A percentile compares a stretch with the other conserved stretches of the same genome.
Conservation (phyloP, 1,139 yeast genomes). For the Pichia sp. region DNA sequence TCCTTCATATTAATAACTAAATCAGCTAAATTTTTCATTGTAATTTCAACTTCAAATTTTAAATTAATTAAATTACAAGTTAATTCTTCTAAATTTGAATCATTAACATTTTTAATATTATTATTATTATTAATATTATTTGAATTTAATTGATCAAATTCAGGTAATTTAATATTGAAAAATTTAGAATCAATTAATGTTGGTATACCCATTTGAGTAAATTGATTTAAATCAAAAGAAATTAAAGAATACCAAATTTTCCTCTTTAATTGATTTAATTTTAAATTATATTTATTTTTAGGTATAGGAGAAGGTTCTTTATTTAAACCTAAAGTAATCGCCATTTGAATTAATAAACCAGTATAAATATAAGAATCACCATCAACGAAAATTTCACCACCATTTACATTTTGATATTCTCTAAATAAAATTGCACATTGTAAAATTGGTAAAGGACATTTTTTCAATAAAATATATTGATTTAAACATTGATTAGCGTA, state of each 20-base stretch:
- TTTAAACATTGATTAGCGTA: slow-evolving; percentile 35
- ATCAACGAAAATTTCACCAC: slow-evolving; percentile 37
- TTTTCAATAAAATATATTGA: slow-evolving; percentile 38
- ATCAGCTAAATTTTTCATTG: slow-evolving; percentile 16
- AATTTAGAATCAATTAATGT: slow-evolving; percentile 29
- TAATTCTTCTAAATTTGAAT: slow-evolving; percentile 21
- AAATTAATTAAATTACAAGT: slow-evolving; percentile 17
- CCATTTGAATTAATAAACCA: slow-evolving; percentile 43
- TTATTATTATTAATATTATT: too few species aligned
- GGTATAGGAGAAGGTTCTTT: slow-evolving; percentile 38
- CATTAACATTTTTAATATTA: slow-evolving; percentile 17
- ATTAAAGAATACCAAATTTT: slow-evolving; percentile 46
- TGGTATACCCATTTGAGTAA: slow-evolving; percentile 38
- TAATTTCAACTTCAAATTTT: slow-evolving; percentile 14
- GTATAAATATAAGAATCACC: slow-evolving; percentile 36
- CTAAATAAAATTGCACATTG: slow-evolving; percentile 43
- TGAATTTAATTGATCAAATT: slow-evolving; percentile 14
- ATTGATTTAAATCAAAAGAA: slow-evolving; percentile 21
- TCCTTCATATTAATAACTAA: slow-evolving; percentile 19
- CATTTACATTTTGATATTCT: slow-evolving; percentile 33
- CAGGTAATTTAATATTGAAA: slow-evolving; percentile 36
- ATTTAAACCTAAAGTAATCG: slow-evolving; percentile 43
- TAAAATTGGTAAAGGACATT: slow-evolving; percentile 41
- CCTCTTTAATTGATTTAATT: slow-evolving; percentile 36
- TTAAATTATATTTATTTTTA: slow-evolving; percentile 4